Evolutionary conservation across 176 grass and related monocot species (phyloP).

Genomic region (Oryza meridionalis): DNA sequence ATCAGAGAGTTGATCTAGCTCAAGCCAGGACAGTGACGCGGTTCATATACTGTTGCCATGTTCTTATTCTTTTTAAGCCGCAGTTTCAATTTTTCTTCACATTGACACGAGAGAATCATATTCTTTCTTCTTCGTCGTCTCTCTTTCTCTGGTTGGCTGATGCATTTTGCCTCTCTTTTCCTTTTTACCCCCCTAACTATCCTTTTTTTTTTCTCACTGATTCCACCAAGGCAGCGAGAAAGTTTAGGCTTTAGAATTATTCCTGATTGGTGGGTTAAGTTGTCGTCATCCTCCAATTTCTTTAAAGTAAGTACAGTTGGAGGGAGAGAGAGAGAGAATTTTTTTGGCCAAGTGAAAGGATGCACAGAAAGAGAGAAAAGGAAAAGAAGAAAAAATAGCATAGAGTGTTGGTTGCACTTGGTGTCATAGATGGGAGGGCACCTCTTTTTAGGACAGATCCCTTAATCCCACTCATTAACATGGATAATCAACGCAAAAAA

Average conservation of each 20-base stretch:
- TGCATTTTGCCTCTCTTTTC: background rate
- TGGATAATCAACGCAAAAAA: slow-evolving; percentile 18
- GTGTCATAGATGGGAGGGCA: slow-evolving; percentile 36
- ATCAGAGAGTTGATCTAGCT: background rate
- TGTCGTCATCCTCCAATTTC: slow-evolving; percentile 46
- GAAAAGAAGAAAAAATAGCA: background rate
- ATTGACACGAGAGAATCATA: slow-evolving; percentile 27
- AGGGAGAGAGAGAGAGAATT: background rate
- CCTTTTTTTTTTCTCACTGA: background rate
- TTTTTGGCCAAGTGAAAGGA: slow-evolving; percentile 25
- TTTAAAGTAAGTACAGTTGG: slow-evolving; percentile 6
- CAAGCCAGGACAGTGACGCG: background rate
- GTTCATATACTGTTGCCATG: background rate
- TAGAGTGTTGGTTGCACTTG: slow-evolving; percentile 19
- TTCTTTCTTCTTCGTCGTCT: background rate
- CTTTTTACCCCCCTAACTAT: background rate
- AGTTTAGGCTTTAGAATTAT: slow-evolving; percentile 42
- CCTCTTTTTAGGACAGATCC: slow-evolving; percentile 52
- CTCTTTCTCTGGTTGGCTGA: background rate
- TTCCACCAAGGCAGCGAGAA: slow-evolving; percentile 30
- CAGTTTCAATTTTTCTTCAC: slow-evolving; percentile 26
- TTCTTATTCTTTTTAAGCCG: background rate
- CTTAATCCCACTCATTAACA: slow-evolving; percentile 15
- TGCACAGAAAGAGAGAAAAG: background rate
- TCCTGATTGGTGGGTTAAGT: slow-evolving; percentile 45